Evolutionary conservation across 2,329 filamentous ascomycete genomes (phyloP), one percentile per base, ranked within the genome.

Genomic region (Colletotrichum sp.): DNA sequence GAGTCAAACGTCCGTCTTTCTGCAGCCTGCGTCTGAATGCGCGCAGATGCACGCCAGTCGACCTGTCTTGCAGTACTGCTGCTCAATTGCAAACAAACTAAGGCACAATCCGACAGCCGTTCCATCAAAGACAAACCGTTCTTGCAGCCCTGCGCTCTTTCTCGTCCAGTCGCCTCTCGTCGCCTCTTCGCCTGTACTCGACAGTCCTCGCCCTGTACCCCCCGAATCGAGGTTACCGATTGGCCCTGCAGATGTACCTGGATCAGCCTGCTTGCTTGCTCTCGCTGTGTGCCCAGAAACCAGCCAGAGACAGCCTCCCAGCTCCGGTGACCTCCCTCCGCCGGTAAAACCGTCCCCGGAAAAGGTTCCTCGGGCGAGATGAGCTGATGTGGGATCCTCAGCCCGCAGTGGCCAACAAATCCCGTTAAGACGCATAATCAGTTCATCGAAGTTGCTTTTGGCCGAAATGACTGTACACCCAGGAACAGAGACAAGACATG

Each of bases 1-100:
- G 69, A 75, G 56, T 73, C 62, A 75, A 75, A 75, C 69, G 73
- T 59, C 73, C 69, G 69, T 43, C 69, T 68, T 68, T 48, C 28
- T 26, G 32, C 56, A 63, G 32, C 69, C 34, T 55, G 73, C 62
- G 69, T 38, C 67, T 73, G 69, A 24, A 52, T 59, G 58, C 63
- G 64, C 59, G 66, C 66, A 43, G 56, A 32, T 34, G 18, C 21
- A 34, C 56, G 58, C n/a, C 66, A 30, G 36, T 64, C 59, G 58
- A 26, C 70, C 55, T 9, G 21, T 28, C 36, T 48, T 55, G 34
- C 55, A 28, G 16, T 24, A 30, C 55, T 58, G 13, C 32, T 43
- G 61, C 61, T 63, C 58, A 62, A 62, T 34, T 62, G 58, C 58
- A 62, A 62, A 62, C 58, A 62, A 36, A 62, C 58, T 62, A 62